phyloP scores from a whole-genome alignment of 1,139 yeast species.

The Kodamaea ohmeri region DNA sequence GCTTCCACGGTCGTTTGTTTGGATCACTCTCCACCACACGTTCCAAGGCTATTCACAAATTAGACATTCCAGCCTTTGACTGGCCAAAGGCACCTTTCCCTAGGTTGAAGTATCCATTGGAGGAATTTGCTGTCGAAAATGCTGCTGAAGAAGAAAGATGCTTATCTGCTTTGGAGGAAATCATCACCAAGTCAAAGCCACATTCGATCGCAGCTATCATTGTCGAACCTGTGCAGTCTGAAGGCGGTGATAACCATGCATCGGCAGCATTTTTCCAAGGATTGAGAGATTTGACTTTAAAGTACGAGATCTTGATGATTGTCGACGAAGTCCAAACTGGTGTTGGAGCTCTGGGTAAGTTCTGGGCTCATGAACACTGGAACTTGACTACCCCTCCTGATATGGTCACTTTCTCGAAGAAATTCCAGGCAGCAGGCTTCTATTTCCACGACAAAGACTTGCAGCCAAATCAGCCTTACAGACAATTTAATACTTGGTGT shows the following conservation, averaged over 20 bases:
- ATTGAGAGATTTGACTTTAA: constrained; percentile 58
- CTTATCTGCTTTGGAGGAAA: constrained; percentile 52
- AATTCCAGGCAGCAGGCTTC: constrained; percentile 79
- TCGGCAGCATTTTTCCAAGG: constrained; percentile 61
- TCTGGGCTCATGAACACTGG: constrained; percentile 77
- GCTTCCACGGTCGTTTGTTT: constrained; percentile 74
- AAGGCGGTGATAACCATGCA: constrained; percentile 76
- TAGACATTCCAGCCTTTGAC: constrained; percentile 72
- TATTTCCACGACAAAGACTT: constrained; percentile 63
- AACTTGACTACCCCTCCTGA: constrained; percentile 64
- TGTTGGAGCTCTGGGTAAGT: constrained; percentile 67
- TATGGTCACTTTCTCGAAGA: constrained; percentile 72
- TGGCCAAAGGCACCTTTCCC: constrained; percentile 83
- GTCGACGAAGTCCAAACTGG: constrained; percentile 78
- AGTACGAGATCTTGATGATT: constrained; percentile 58
- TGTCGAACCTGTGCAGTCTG: constrained; percentile 73
- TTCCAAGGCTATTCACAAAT: constrained; percentile 71
- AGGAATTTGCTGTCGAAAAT: constrained; percentile 50
- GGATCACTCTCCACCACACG: constrained; percentile 73
- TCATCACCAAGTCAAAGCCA: constrained; percentile 49
- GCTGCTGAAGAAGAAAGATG: constrained; percentile 60
- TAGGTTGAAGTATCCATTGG: constrained; percentile 59
- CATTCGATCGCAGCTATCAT: constrained; percentile 60
- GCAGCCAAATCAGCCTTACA: constrained; percentile 61
- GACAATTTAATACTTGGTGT: constrained; percentile 85